phyloP scores from a whole-genome alignment of 495 filamentous ascomycete genomes.

The Podospora australis region DNA sequence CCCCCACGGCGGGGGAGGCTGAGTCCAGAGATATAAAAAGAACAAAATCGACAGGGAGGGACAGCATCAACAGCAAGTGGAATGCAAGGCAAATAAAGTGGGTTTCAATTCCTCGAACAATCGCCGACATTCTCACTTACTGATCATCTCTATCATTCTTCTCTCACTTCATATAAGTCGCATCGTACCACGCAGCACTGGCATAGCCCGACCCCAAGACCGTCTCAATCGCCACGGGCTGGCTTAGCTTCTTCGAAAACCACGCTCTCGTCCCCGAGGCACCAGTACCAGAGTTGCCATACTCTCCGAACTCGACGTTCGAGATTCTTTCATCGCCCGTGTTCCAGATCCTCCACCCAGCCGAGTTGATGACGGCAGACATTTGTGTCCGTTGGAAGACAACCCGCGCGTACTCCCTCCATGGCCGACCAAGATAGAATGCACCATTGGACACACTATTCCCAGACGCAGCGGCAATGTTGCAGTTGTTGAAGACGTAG shows the following conservation, averaged over 20 bases:
- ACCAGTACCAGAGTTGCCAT: slow-evolving; percentile 52
- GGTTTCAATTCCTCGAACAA: not conserved
- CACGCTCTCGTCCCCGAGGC: slow-evolving; percentile 51
- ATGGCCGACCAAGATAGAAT: slow-evolving; percentile 61
- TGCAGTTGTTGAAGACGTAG: slow-evolving; percentile 58
- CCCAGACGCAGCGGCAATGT: slow-evolving; percentile 40
- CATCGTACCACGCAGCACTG: slow-evolving; percentile 22
- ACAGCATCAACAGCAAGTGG: no score
- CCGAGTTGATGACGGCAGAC: slow-evolving; percentile 50
- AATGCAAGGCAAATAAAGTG: no score
- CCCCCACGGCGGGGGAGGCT: no score
- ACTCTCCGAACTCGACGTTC: slow-evolving; percentile 53
- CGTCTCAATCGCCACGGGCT: not conserved
- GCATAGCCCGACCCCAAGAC: slow-evolving; percentile 30
- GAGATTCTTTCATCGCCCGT: slow-evolving; percentile 40
- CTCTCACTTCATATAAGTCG: slow-evolving; percentile 15
- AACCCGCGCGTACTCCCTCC: slow-evolving; percentile 54
- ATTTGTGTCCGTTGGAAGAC: slow-evolving; percentile 54
- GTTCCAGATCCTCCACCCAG: slow-evolving; percentile 58
- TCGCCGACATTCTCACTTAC: not conserved
- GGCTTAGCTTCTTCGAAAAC: slow-evolving; percentile 43
- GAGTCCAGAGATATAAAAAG: no score
- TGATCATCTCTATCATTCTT: not conserved
- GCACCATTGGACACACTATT: slow-evolving; percentile 42
- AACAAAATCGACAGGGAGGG: no score